Conservation (phyloP, 2,329 filamentous ascomycete genomes). For the Incumbomyces lentus region DNA sequence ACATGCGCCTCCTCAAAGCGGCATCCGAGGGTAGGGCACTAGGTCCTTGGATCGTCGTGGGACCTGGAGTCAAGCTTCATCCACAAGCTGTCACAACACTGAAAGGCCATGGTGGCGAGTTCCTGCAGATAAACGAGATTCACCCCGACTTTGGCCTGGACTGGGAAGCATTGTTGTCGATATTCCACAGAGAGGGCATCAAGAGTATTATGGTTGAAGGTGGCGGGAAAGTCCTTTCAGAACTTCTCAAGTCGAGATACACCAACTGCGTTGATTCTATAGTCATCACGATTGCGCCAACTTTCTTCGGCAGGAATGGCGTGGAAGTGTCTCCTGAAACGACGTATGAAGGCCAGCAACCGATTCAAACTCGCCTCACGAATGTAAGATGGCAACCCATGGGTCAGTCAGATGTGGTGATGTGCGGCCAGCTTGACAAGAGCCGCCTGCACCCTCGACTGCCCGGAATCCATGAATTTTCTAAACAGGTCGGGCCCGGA, state of each 20-base stretch:
- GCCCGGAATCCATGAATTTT: slow-evolving; percentile 7
- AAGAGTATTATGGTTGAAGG: slow-evolving; percentile 86
- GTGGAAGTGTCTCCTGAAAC: slow-evolving; percentile 63
- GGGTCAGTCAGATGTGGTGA: slow-evolving; percentile 65
- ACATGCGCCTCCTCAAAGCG: slow-evolving; percentile 56
- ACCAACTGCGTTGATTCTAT: slow-evolving; percentile 61
- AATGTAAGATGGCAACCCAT: slow-evolving; percentile 66
- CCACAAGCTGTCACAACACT: slow-evolving; percentile 35
- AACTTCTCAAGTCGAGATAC: slow-evolving; percentile 56
- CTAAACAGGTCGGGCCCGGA: not conserved
- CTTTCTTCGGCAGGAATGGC: slow-evolving; percentile 75
- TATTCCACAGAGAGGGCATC: slow-evolving; percentile 51
- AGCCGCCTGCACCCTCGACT: not conserved
- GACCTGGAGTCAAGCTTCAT: slow-evolving; percentile 36
- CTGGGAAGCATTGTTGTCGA: slow-evolving; percentile 56
- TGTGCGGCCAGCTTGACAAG: slow-evolving; percentile 54
- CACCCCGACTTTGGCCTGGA: slow-evolving; percentile 22
- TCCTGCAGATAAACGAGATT: slow-evolving; percentile 28
- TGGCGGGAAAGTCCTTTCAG: slow-evolving; percentile 71
- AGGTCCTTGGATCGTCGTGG: slow-evolving; percentile 62
- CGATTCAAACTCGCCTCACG: slow-evolving; percentile 52
- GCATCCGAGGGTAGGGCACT: slow-evolving; percentile 56
- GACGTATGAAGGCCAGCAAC: slow-evolving; percentile 38
- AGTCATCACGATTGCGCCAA: slow-evolving; percentile 80
- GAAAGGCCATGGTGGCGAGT: slow-evolving; percentile 38